Evolutionary conservation across 225 moss, liverwort and hornwort species (phyloP), one percentile per base, ranked within the genome.

Genomic region (Lunularia cruciata): DNA sequence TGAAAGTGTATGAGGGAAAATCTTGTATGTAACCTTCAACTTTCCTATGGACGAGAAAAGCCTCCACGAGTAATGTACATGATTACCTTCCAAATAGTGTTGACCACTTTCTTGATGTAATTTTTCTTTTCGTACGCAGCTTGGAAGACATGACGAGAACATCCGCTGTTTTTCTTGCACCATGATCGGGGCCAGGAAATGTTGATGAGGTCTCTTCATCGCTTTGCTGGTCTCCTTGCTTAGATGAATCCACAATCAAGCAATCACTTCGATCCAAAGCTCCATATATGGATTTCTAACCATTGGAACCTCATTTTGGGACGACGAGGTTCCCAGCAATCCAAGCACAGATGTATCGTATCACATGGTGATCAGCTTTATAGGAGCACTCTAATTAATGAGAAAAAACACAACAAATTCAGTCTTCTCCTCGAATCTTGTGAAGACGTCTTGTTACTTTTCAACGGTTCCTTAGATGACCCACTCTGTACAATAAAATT

Each of bases 81-180:
- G n/a, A n/a, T 49, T 27, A 88, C 90, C 39, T 80, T 71, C 89
- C 89, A 91, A 15, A 57, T 54, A 2, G 82, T 13, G 6, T 69
- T 69, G 52, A 91, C 88, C 0, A 71, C 70, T 52, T 79, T 82
- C 73, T 83, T 2, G 3, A 84, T 35, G 6, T 77, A 70, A 0
- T 80, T 83, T 4, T 57, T 48, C 40, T 85, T 94, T 38, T 94
- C 94, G 64, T 94, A 94, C 3, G 82, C 85, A 94, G 39, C 79
- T 89, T 94, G 16, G 94, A 70, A 1, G 91, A 91, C 82, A 94
- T 74, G 48, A 88, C 54, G 73, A 89, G 77, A 6, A 94, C 80
- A 46, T 94, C 94, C 3, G 69, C 85, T 16, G 81, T 87, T 19
- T 67, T 46, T 74, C 86, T 86, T 1, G 74, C 38, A 38, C 89